Evolutionary conservation across 1,284 basidiomycete species (phyloP), one percentile per base, ranked within the genome.

Genomic region (Ceratobasidium sp.): DNA sequence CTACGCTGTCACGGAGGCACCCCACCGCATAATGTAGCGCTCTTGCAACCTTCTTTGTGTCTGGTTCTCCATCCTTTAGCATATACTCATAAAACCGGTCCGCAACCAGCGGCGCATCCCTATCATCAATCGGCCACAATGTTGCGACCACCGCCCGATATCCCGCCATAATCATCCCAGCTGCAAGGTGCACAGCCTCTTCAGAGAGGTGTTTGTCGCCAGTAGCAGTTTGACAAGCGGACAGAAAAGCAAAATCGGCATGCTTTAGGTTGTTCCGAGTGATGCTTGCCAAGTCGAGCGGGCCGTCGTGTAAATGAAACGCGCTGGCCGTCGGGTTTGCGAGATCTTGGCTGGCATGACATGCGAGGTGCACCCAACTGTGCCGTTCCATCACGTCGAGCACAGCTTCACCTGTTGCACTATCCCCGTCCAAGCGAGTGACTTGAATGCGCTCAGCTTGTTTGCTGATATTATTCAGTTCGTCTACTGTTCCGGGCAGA

Each of bases 111-210:
- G 60, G 74, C 33, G 35, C 74, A 35, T 76, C 74, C 27, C 20
- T 20, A 30, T 78, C 77, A 2, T 23, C 20, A 12, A 78, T 71
- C 55, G 55, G 35, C 65, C 66, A 69, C 77, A 70, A 64, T 44
- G 54, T 70, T 1, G 77, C 77, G n/a, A 70, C 54, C 1, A 70
- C 69, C 18, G 33, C 54, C n/a, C 48, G 59, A 57, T 78, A 60
- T 38, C 76, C 77, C 20, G 77, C 57, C 18, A 78, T 27, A 7
- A 64, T 30, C 77, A 78, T 71, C 12, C 77, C 77, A n/a, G 77
- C 67, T 3, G 77, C 77, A 1, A 78, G 68, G 48, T 78, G 77
- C 2, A 70, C 23, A 33, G 69, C 57, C 35, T 78, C 77, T 30
- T 78, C 77, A 4, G 77, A 68, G 38, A 44, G 18, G n/a, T 65